Base-by-base conservation (phyloP, 2,329 filamentous ascomycete species). In the Paraconiothyrium sp. region DNA sequence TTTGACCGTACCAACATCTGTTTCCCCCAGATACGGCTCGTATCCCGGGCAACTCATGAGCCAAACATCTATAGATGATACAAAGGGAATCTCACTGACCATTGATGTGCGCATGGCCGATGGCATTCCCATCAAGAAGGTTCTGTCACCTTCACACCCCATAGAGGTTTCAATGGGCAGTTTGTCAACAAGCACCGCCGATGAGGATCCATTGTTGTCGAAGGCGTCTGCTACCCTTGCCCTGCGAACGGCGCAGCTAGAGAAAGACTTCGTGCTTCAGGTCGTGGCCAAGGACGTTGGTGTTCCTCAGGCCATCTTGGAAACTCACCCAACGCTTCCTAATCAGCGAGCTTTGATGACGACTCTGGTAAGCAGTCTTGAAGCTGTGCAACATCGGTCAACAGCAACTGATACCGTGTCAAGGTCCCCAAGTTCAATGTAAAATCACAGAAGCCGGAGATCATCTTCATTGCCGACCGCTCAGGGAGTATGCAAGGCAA, bases 401-500 rank as follows among this genome's bases (percentile, higher is more conserved):
- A 24, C 14, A 20, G 16, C n/a, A 6, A n/a, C 47, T 49, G 1
- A 49, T 30, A 32, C 4, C 13, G 10, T 11, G 16, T 10, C 1
- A 4, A 51, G 48, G 48, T 92, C 0, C 90, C 90, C 5, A 88
- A 86, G 63, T 91, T 91, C 78, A 82, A 81, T 41, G 76, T 91
- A 0, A 85, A 86, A 0, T 73, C 82, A 0, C 78, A 82, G 2
- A 75, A 73, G 24, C 83, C 84, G 0, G 90, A 92, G 70, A 84
- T 92, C 32, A 85, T 92, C 24, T 92, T 93, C 67, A 79, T 92
- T 8, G 89, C 88, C 57, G 90, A 92, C 71, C 84, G 89, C 51
- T 91, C 88, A 58, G 89, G 88, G 0, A 90, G 87, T 59, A 90
- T 90, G 88, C 22, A 41, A 0, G 66, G 72, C 0, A 85, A 85